Evolutionary conservation across 257 asterid species (phyloP), one percentile per base, ranked within the genome.

Genomic region (Scutellaria minor): DNA sequence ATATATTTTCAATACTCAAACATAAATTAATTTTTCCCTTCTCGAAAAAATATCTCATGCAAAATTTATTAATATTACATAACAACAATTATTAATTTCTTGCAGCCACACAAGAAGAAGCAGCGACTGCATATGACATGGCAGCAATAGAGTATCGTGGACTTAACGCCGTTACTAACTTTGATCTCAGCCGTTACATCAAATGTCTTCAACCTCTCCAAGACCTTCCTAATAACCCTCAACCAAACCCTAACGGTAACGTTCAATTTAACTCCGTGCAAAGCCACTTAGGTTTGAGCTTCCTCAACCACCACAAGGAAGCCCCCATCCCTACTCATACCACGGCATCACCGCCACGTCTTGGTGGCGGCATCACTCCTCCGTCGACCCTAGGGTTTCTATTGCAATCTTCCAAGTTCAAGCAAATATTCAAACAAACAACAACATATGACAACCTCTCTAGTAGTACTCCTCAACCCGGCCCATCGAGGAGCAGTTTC

Each of bases 61-160:
- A 18, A 18, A 18, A 18, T 18, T 18, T 27, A 27, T 27, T 31
- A 31, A 31, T 31, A 31, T 31, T 31, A 31, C 37, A 31, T 2
- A 31, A 31, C 37, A 31, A 51, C 15, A 5, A 15, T 4, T 6
- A 12, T 35, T 57, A 11, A 31, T 57, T 27, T 62, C 24, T 62
- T 18, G 10, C 9, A 91, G 97, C 91, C 60, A 91, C 96, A 1
- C 90, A 89, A 64, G 97, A 91, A 74, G 97, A 89, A 85, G 97
- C 97, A 1, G 97, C 97, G 8, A 85, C 86, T 0, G 97, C 97
- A 0, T 91, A 91, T 37, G 97, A 91, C 82, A 81, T 83, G 82
- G 97, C 97, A 42, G 96, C 97, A 3, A 85, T 91, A 22, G 88
- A 91, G 77, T 83, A 91, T 35, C 88, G 97, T 1, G 97, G 97